These are phyloP conservation scores for Suhomyces bolitotheri DNA, from an alignment of 1,139 yeast genomes.

Conservation along the genomic window DNA sequence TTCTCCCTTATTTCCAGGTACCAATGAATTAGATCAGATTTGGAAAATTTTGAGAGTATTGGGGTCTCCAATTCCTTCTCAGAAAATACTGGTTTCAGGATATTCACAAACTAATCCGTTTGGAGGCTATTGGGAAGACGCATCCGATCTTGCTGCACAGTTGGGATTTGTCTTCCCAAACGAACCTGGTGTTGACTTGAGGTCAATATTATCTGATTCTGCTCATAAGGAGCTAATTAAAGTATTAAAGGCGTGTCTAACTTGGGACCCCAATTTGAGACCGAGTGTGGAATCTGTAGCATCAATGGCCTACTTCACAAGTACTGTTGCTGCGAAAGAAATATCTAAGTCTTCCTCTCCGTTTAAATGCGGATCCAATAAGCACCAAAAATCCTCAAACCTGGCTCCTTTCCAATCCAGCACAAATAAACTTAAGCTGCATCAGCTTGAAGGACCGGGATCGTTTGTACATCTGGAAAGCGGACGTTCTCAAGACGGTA, in stretches of 20 bases:
- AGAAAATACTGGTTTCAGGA: neutral
- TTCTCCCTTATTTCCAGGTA: conserved; percentile 82
- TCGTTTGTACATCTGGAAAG: too few species aligned
- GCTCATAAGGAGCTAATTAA: conserved; percentile 38
- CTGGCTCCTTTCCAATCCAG: too few species aligned
- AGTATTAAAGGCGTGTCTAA: conserved; percentile 56
- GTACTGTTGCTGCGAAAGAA: conserved; percentile 24
- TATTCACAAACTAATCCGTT: conserved; percentile 34
- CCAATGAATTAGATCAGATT: conserved; percentile 74
- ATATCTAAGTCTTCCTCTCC: too few species aligned
- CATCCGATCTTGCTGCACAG: conserved; percentile 47
- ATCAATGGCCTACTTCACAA: conserved; percentile 53
- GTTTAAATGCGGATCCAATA: too few species aligned
- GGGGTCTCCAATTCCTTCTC: conserved; percentile 59
- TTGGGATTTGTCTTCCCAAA: conserved; percentile 58
- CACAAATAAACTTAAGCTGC: too few species aligned
- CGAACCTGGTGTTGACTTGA: conserved; percentile 29
- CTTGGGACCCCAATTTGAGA: conserved; percentile 66
- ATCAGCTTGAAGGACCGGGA: too few species aligned
- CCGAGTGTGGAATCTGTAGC: conserved; percentile 48
- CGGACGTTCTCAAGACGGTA: too few species aligned
- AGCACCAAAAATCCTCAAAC: too few species aligned
- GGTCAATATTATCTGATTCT: conserved; percentile 29
- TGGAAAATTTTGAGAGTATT: conserved; percentile 63
- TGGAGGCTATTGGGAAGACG: conserved; percentile 73